Evolutionary conservation across 306 rosid species (phyloP), one percentile per base, ranked within the genome.

Genomic region (Spatholobus suberectus): DNA sequence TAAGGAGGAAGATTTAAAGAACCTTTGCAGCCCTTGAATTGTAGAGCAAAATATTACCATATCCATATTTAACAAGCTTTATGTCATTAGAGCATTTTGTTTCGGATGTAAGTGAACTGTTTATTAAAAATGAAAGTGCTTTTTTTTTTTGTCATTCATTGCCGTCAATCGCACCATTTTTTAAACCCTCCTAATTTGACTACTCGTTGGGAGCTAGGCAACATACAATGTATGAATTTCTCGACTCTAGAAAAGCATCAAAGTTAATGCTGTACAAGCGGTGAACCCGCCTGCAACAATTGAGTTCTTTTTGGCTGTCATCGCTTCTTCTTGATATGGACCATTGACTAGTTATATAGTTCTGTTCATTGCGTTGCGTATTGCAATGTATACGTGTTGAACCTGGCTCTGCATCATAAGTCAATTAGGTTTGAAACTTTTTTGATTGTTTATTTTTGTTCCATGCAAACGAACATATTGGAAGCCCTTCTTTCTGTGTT

Each of bases 1-100:
- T 13, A 92, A 89, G 76, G 98, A 91, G 82, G 98, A 91, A 87
- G 99, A 91, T 90, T 80, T 96, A 73, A 96, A 91, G 92, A 94
- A 70, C 84, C 96, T 96, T 58, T 90, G 91, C 90, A 91, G 96
- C 80, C 99, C 99, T 88, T 93, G 86, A 96, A 18, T 62, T 81
- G 52, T 51, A 47, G 68, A 84, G 73, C 44, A 55, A 70, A 77
- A 80, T 8, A 70, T 47, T 49, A 69, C 43, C 78, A 38, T 58
- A n/a, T n/a, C 70, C 69, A 18, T 52, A 79, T 52, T 37, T 57
- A 37, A 38, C 41, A 47, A 70, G 70, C 61, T 38, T 76, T 80
- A 59, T 68, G 35, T 35, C 73, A 27, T 80, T 76, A 61, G 88
- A 86, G 49, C 74, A 35, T 76, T 40, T 40, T 51, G 82, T 83